Base-by-base conservation (phyloP, 257 asterid species). In the Petrea volubilis region DNA sequence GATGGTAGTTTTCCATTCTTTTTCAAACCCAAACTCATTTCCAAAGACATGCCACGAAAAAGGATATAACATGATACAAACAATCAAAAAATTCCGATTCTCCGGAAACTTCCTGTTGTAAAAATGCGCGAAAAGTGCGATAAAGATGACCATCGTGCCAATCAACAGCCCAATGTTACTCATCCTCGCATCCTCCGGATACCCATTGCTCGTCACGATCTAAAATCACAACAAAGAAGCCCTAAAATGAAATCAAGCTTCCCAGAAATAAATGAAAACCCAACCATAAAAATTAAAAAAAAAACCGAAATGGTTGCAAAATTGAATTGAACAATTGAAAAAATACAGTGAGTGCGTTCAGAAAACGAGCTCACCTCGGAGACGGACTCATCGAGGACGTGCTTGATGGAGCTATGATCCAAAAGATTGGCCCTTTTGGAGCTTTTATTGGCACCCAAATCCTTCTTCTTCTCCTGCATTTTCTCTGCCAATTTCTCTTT, bases 61-160 rank as follows among this genome's bases (percentile, higher is more conserved):
- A 92, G 99, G 99, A 95, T 95, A 95, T 95, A 88, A 88, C 9
- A 64, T 83, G 68, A 87, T 92, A 95, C 98, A 92, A 52, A 86
- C 89, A 31, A 95, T 80, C 63, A 95, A 90, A 75, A 88, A 95
- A 82, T 90, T 80, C 55, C 82, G 80, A 63, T 95, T 92, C 25
- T 89, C 98, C 0, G 96, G 98, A 65, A 92, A 90, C 73, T 95
- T 90, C 90, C 90, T 92, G 71, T 88, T 83, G 87, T 95, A 95
- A 72, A 95, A 92, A 90, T 95, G 96, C 10, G 99, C 98, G 58
- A 95, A 85, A 43, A 95, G 86, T 2, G 98, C 99, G 59, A 92
- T 81, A 11, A 77, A 60, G 52, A 95, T 87, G 70, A 90, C 85
- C 67, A 85, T 40, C 47, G 78, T 64, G 47, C 99, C 98, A n/a